Conservation (phyloP, 2,329 filamentous ascomycete species). For the Didymosphaeria variabile region DNA sequence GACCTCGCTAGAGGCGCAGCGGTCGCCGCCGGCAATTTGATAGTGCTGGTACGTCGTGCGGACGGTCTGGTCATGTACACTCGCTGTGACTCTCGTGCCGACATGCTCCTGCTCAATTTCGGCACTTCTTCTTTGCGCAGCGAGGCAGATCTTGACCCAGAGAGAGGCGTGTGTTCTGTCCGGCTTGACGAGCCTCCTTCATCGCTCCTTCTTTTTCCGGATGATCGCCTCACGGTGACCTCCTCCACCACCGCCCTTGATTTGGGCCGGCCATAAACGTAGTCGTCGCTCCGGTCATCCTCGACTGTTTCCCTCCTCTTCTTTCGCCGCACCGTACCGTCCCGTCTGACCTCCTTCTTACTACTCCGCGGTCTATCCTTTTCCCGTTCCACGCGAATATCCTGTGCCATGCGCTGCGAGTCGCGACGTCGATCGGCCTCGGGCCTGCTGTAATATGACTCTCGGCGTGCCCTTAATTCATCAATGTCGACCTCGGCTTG, state of each 20-base stretch:
- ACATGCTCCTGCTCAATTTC: slow-evolving; percentile 42
- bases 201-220: slow-evolving; percentile 40
- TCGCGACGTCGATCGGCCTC: slow-evolving; percentile 41
- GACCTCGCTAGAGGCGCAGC: slow-evolving; percentile 36
- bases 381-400: slow-evolving; percentile 33
- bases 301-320: slow-evolving; percentile 35
- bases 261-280: slow-evolving; percentile 42
- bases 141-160: slow-evolving; percentile 44
- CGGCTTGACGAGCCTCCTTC: slow-evolving; percentile 47
- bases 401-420: slow-evolving; percentile 45
- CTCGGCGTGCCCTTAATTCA: slow-evolving; percentile 50
- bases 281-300: slow-evolving; percentile 40
- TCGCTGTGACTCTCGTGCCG: slow-evolving; percentile 42
- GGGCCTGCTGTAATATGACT: slow-evolving; percentile 50
- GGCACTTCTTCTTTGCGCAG: slow-evolving; percentile 40
- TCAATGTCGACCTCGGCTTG: slow-evolving; percentile 50
- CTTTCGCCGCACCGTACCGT: slow-evolving; percentile 39
- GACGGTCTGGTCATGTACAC: slow-evolving; percentile 41
- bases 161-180: slow-evolving; percentile 42
- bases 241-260: slow-evolving; percentile 41
- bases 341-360: slow-evolving; percentile 39
- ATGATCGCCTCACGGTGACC: slow-evolving; percentile 37
- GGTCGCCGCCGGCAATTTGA: slow-evolving; percentile 35
- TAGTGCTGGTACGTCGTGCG: slow-evolving; percentile 40
- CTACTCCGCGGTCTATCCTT: slow-evolving; percentile 40